Evolutionary conservation across 768 basidiomycete genomes (phyloP).

Genomic region (Gloeophyllum trabeum): DNA sequence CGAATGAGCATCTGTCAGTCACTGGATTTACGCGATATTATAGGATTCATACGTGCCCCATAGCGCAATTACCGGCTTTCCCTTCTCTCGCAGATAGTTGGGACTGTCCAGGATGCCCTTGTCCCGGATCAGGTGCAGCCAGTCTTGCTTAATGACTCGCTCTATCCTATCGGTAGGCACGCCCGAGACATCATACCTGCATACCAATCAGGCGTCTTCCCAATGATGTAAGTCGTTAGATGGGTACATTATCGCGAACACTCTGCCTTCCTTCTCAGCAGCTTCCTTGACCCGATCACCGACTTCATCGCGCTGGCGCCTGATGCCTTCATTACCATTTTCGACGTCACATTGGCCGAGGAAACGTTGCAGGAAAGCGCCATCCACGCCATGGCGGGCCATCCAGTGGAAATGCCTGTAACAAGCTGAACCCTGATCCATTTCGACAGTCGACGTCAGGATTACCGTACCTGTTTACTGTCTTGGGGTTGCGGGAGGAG

Average conservation of each 20-base stretch:
- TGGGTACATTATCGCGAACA: constrained; percentile 81
- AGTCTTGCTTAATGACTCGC: constrained; percentile 57
- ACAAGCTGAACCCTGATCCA: too few species aligned
- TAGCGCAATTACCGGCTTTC: constrained; percentile 57
- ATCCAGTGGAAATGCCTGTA: constrained; percentile 71
- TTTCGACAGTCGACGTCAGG: too few species aligned
- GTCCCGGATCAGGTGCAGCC: constrained; percentile 55
- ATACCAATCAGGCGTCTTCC: constrained; percentile 1
- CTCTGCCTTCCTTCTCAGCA: constrained; percentile 70
- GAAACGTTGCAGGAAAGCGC: constrained; percentile 75
- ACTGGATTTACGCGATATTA: background rate
- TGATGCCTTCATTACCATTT: constrained; percentile 42
- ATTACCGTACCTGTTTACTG: constrained; percentile 46
- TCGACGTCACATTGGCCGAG: constrained; percentile 52
- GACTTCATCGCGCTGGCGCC: constrained; percentile 60
- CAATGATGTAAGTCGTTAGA: constrained; percentile 1
- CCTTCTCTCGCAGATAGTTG: constrained; percentile 61
- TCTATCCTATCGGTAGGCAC: constrained; percentile 64
- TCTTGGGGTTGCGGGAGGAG: constrained; percentile 67
- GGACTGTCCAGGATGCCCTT: constrained; percentile 59
- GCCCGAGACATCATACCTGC: constrained; percentile 77
- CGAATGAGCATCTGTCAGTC: background rate
- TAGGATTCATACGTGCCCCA: constrained; percentile 38
- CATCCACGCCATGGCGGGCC: constrained; percentile 72
- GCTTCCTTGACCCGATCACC: constrained; percentile 62